phyloP scores from a whole-genome alignment of 768 basidiomycete genomes.

The Hygrophoropsis aurantiaca region DNA sequence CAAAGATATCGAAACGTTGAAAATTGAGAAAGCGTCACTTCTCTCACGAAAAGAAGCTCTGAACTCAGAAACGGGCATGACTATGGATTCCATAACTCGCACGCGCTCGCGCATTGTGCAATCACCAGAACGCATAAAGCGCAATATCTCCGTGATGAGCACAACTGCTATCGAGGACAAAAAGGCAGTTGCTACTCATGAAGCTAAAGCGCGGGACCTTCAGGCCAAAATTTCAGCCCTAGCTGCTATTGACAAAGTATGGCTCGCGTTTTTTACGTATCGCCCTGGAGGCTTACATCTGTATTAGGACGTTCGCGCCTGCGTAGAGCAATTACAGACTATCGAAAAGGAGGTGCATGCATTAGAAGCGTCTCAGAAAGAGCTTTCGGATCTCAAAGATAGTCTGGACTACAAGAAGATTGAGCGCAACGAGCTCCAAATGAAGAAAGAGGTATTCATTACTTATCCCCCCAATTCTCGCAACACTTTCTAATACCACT shows the following conservation, averaged over 20 bases:
- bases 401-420: constrained; percentile 72
- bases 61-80: constrained; percentile 55
- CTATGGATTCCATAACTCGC: constrained; percentile 60
- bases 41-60: constrained; percentile 70
- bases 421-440: constrained; percentile 66
- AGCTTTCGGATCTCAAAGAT: constrained; percentile 66
- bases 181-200: constrained; percentile 58
- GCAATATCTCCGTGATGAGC: constrained; percentile 78
- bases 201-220: constrained; percentile 76
- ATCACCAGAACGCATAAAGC: constrained; percentile 86
- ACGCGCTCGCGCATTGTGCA: constrained; percentile 81
- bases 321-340: constrained; percentile 73
- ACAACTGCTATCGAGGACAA: constrained; percentile 69
- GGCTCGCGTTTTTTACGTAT: constrained; percentile 5
- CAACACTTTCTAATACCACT: not conserved
- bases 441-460: constrained; percentile 65
- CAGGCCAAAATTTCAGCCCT: constrained; percentile 72
- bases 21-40: constrained; percentile 64
- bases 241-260: constrained; percentile 72
- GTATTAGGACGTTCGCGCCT: constrained; percentile 65
- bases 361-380: constrained; percentile 66
- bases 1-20: constrained; percentile 69
- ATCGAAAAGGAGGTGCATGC: constrained; percentile 66
- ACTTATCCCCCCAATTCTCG: not conserved
- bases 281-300: constrained; percentile 5